These are phyloP conservation scores for Lasiodiplodia hormozganensis DNA, from an alignment of 2,329 filamentous ascomycete genomes.

Conservation along the genomic window DNA sequence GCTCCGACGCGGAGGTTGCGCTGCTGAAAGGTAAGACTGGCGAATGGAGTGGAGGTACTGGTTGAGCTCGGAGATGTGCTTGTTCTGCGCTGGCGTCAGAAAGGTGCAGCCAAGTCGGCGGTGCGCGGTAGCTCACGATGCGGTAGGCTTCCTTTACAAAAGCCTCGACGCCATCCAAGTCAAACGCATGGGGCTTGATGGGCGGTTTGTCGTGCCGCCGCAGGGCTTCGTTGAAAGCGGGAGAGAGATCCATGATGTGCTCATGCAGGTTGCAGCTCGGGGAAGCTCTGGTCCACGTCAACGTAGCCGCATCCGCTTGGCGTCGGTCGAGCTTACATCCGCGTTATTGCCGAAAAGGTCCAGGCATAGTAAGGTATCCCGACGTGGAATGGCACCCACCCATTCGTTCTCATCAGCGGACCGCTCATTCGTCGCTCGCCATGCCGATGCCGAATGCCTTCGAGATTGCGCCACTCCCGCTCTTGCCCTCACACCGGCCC, in stretches of 20 bases:
- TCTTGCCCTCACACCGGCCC: neutral
- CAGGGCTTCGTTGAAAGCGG: constrained; percentile 72
- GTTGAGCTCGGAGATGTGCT: constrained; percentile 81
- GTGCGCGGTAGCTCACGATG: constrained; percentile 69
- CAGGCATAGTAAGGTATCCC: neutral
- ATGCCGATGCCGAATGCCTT: neutral
- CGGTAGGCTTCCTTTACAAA: constrained; percentile 94
- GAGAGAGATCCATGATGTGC: constrained; percentile 64
- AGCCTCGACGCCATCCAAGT: constrained; percentile 67
- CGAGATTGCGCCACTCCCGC: constrained; percentile 12
- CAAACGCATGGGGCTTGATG: constrained; percentile 53
- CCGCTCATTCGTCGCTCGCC: constrained; percentile 4
- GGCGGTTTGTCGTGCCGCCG: constrained; percentile 63
- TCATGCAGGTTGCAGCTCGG: neutral
- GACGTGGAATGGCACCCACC: neutral
- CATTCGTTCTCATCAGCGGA: constrained; percentile 1
- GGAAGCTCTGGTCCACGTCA: constrained; percentile 13
- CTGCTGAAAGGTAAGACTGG: constrained; percentile 87
- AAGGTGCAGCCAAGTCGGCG: constrained; percentile 29
- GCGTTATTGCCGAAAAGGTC: constrained; percentile 12
- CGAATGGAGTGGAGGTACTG: constrained; percentile 82
- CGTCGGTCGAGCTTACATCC: neutral
- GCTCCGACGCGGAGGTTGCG: constrained; percentile 63
- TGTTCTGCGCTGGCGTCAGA: constrained; percentile 66
- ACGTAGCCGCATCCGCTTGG: constrained; percentile 20